Evolutionary conservation across 1,284 basidiomycete genomes (phyloP).

Genomic region (Phlebopus sp.): DNA sequence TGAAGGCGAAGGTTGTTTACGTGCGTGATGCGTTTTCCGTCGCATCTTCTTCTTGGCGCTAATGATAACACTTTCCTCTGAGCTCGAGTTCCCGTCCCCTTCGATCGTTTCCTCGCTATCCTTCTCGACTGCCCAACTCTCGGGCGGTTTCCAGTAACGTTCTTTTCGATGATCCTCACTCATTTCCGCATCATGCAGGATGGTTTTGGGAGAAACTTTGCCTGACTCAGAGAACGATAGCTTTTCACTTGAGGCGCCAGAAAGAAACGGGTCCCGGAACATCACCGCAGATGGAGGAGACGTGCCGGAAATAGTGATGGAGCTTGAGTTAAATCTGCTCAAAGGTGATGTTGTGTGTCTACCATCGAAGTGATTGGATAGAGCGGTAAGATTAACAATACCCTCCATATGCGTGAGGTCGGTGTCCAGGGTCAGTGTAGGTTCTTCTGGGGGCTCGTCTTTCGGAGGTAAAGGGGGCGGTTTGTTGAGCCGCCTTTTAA

Average conservation of each 20-base stretch:
- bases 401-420: constrained; percentile 83
- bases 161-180: constrained; percentile 9
- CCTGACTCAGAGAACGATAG: constrained; percentile 22
- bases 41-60: constrained; percentile 18
- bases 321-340: constrained; percentile 22
- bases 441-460: constrained; percentile 9
- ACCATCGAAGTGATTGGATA: constrained; percentile 1
- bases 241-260: constrained; percentile 20
- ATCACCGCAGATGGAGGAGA: constrained; percentile 30
- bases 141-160: constrained; percentile 31
- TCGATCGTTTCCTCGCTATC: constrained; percentile 21
- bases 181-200: constrained; percentile 8
- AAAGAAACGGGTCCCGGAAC: constrained; percentile 49
- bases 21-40: constrained; percentile 24
- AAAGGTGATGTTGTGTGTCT: constrained; percentile 20
- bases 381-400: constrained; percentile 57
- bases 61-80: constrained; percentile 27
- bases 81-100: constrained; percentile 25
- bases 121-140: constrained; percentile 36
- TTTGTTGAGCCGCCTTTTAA: constrained; percentile 25
- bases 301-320: constrained; percentile 18
- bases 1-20: constrained; percentile 15
- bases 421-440: constrained; percentile 57
- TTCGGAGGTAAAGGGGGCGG: constrained; percentile 17
- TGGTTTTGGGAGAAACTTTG: constrained; percentile 52